Percentiles rank a stretch among this genome's conserved stretches.
These are phyloP conservation scores for Candida boleticola DNA, from an alignment of 805 yeast species.

Conservation along the genomic window DNA sequence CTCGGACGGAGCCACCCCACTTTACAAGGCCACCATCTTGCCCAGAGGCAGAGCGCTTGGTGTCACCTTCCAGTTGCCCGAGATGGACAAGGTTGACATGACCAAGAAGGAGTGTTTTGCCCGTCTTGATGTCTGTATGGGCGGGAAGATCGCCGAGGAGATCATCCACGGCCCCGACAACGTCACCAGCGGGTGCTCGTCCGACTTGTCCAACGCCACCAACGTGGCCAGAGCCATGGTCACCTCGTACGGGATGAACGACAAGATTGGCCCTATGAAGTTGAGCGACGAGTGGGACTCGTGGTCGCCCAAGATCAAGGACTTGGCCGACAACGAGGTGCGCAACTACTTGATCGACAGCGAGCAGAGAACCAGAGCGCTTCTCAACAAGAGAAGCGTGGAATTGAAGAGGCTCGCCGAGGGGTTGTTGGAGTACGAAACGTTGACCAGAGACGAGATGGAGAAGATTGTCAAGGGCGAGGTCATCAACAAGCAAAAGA, in stretches of 20 bases:
- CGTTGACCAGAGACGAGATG: conserved; percentile 87
- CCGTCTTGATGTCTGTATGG: conserved; percentile 95
- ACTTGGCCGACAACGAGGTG: conserved; percentile 91
- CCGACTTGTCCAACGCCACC: conserved; percentile 88
- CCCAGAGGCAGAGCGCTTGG: conserved; percentile 98
- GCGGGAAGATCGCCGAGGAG: conserved; percentile 97
- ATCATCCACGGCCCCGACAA: conserved; percentile 85
- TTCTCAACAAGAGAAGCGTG: conserved; percentile 57
- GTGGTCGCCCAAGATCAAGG: conserved; percentile 88
- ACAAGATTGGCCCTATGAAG: conserved; percentile 86
- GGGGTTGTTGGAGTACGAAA: conserved; percentile 93
- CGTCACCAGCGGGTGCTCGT: conserved; percentile 93
- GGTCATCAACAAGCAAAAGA: conserved; percentile 63
- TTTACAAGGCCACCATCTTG: conserved; percentile 93
- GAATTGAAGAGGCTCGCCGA: conserved; percentile 88
- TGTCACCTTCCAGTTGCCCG: conserved; percentile 95
- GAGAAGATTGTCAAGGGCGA: conserved; percentile 83
- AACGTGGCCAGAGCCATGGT: conserved; percentile 95
- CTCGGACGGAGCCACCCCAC: conserved; percentile 90
- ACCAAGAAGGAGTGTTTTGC: conserved; percentile 89
- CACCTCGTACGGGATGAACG: conserved; percentile 94
- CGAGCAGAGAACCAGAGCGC: conserved; percentile 72
- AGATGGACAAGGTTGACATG: conserved; percentile 95
- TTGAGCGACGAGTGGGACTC: conserved; percentile 89
- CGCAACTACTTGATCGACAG: conserved; percentile 69